Conservation (phyloP, 2,329 filamentous ascomycete species). For the Alternaria consortialis region DNA sequence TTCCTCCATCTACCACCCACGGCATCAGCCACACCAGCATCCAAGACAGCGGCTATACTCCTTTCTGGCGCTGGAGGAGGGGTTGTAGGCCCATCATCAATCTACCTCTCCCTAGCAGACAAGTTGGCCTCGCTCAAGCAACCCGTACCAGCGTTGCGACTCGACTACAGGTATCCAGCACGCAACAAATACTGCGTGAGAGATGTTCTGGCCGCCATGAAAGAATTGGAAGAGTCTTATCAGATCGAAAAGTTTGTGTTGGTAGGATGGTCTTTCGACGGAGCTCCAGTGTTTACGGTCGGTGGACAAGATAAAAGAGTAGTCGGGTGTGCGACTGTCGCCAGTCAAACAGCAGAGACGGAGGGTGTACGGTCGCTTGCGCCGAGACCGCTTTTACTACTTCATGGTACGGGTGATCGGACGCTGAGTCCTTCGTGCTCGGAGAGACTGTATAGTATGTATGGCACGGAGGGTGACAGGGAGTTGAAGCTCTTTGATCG, state of each 20-base stretch:
- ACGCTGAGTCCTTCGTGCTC: slow-evolving; percentile 2
- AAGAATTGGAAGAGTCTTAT: not conserved
- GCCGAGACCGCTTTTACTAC: not conserved
- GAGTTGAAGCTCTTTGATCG: slow-evolving; percentile 3
- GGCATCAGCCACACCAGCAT: not conserved
- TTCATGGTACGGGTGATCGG: slow-evolving; percentile 4
- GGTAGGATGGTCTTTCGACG: slow-evolving; percentile 10
- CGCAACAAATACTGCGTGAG: slow-evolving; percentile 4
- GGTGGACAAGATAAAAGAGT: not conserved
- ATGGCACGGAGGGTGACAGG: not conserved
- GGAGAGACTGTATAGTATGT: not conserved
- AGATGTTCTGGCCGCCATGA: slow-evolving; percentile 8
- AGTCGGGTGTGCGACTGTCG: slow-evolving; percentile 4
- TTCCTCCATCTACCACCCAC: slow-evolving; percentile 7
- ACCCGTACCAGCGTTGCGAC: not conserved
- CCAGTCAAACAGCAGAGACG: slow-evolving; percentile 8
- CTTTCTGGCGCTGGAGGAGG: slow-evolving; percentile 4
- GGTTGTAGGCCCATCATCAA: slow-evolving; percentile 3
- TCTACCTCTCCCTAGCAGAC: slow-evolving; percentile 4
- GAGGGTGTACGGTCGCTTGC: slow-evolving; percentile 4
- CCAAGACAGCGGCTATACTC: slow-evolving; percentile 2
- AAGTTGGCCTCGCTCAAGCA: not conserved
- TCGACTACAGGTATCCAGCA: slow-evolving; percentile 10
- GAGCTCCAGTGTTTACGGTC: slow-evolving; percentile 6
- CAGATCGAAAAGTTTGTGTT: not conserved